A percentile compares a stretch with the other conserved stretches of the same genome.
Conservation (phyloP, 306 rosid genomes). For the Prunus mongolica region DNA sequence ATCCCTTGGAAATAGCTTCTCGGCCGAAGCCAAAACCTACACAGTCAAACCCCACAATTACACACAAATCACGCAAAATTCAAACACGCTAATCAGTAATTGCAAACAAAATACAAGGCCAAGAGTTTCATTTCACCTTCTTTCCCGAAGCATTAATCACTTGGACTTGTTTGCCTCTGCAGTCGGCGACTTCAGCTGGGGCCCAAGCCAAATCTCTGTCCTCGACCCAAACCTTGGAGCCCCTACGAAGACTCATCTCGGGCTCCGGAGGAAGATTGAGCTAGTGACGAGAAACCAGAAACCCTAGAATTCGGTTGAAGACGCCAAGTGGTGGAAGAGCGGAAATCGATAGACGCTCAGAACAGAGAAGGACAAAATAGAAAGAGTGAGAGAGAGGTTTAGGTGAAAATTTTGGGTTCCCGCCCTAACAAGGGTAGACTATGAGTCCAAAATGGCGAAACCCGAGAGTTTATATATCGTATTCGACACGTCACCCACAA, state of each 20-base stretch:
- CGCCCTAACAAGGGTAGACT: constrained; percentile 59
- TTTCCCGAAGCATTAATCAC: constrained; percentile 56
- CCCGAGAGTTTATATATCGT: constrained; percentile 30
- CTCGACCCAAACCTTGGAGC: constrained; percentile 88
- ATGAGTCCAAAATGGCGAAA: constrained; percentile 38
- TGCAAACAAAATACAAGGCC: neutral
- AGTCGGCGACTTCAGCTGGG: constrained; percentile 64
- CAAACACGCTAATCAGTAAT: neutral
- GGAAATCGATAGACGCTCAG: neutral
- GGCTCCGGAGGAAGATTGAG: neutral
- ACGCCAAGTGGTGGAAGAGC: neutral
- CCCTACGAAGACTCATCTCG: constrained; percentile 63
- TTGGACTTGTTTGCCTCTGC: constrained; percentile 36
- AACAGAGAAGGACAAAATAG: constrained; percentile 7
- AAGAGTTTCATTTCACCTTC: constrained; percentile 46
- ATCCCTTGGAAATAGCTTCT: constrained; percentile 67
- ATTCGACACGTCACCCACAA: constrained; percentile 41
- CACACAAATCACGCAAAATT: neutral
- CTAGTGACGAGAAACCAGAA: neutral
- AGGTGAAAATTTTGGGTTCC: constrained; percentile 60
- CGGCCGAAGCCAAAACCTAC: constrained; percentile 55
- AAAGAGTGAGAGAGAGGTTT: constrained; percentile 19
- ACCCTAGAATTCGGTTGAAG: constrained; percentile 2
- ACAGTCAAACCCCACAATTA: constrained; percentile 1
- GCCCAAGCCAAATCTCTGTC: constrained; percentile 71